A percentile compares a stretch with the other conserved stretches of the same genome.
Conservation (phyloP, 441 rosid species). For the Erodium moschatum region DNA sequence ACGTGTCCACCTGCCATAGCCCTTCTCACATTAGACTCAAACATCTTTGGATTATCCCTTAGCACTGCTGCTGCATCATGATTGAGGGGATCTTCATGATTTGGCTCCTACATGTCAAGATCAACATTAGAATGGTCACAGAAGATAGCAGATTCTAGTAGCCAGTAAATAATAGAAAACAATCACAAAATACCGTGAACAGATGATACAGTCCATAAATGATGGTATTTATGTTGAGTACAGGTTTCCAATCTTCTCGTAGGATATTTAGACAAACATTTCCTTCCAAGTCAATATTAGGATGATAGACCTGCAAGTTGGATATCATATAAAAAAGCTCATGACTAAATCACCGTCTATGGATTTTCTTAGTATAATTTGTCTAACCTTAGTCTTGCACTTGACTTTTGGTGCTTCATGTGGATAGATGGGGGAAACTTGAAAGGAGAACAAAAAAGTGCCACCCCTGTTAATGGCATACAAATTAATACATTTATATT, state of each 20-base stretch:
- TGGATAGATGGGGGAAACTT: conserved; percentile 78
- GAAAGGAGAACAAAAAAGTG: conserved; percentile 63
- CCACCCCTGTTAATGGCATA: conserved; percentile 44
- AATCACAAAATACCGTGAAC: conserved; percentile 49
- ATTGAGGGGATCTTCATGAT: conserved; percentile 83
- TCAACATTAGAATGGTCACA: background rate
- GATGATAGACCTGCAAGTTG: conserved; percentile 66
- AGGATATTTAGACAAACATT: conserved; percentile 83
- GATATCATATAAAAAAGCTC: too few species aligned
- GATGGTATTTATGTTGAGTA: conserved; percentile 79
- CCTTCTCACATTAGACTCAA: conserved; percentile 66
- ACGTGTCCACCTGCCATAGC: conserved; percentile 83
- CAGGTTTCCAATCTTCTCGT: conserved; percentile 97
- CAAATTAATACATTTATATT: background rate
- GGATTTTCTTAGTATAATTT: background rate
- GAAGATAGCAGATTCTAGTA: conserved; percentile 6
- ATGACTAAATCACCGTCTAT: background rate
- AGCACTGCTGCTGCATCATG: conserved; percentile 81
- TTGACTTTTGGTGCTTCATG: conserved; percentile 93
- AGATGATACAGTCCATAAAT: conserved; percentile 86
- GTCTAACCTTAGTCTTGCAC: conserved; percentile 83
- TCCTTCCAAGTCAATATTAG: conserved; percentile 93
- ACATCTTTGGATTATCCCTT: conserved; percentile 69
- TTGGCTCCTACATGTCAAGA: conserved; percentile 51
- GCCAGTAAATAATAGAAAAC: background rate